Conservation (phyloP, 2,329 filamentous ascomycete genomes). For the Podosphaera fusca region DNA sequence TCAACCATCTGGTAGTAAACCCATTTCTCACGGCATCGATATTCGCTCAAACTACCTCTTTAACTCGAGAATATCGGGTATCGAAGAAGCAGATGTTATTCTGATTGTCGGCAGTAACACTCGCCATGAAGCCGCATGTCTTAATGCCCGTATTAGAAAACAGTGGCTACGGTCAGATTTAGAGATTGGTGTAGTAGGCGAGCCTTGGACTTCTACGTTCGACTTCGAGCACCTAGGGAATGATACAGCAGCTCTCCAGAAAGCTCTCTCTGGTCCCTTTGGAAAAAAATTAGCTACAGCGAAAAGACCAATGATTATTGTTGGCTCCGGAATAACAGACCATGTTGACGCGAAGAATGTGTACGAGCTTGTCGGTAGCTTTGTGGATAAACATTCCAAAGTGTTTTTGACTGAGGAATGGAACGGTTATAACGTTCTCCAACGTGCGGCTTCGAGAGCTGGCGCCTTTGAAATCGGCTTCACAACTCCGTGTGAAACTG, state of each 20-base stretch:
- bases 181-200: slow-evolving; percentile 75
- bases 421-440: slow-evolving; percentile 94
- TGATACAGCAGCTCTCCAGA: slow-evolving; percentile 60
- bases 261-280: slow-evolving; percentile 63
- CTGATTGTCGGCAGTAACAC: slow-evolving; percentile 90
- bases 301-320: slow-evolving; percentile 87
- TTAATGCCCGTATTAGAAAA: slow-evolving; percentile 93
- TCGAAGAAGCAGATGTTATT: slow-evolving; percentile 82
- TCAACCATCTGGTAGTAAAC: slow-evolving; percentile 60
- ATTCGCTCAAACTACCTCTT: slow-evolving; percentile 88
- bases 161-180: slow-evolving; percentile 92
- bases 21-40: slow-evolving; percentile 79
- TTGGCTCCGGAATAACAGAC: slow-evolving; percentile 80
- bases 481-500: slow-evolving; percentile 57
- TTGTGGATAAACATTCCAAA: slow-evolving; percentile 77
- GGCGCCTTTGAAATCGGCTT: slow-evolving; percentile 95
- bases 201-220: slow-evolving; percentile 82
- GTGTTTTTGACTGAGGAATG: slow-evolving; percentile 80
- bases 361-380: slow-evolving; percentile 73
- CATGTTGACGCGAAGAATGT: slow-evolving; percentile 79
- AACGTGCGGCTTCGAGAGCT: slow-evolving; percentile 74
- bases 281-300: slow-evolving; percentile 78
- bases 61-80: slow-evolving; percentile 84
- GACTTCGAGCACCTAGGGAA: slow-evolving; percentile 78
- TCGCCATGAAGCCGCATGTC: slow-evolving; percentile 76